Conservation (phyloP, 345 rosid species). For the Salix brachista region DNA sequence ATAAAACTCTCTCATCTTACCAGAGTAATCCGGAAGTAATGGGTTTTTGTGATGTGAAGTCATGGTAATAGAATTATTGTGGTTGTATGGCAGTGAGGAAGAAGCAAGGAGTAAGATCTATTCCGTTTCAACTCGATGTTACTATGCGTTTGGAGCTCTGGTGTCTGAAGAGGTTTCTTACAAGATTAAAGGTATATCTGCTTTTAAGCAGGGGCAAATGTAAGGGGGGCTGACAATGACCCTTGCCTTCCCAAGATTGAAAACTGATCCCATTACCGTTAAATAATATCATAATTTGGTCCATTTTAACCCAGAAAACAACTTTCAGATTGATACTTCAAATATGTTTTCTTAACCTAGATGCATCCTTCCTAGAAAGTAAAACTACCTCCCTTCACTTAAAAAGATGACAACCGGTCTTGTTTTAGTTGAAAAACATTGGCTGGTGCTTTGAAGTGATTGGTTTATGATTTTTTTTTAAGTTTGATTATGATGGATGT, state of each 20-base stretch:
- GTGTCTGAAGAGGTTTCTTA: conserved; percentile 62
- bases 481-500: background rate
- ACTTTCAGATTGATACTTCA: background rate
- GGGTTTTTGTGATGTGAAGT: background rate
- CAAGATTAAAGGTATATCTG: conserved; percentile 64
- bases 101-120: conserved; percentile 88
- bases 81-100: conserved; percentile 49
- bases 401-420: background rate
- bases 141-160: conserved; percentile 88
- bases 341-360: background rate
- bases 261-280: background rate
- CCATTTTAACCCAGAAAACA: background rate
- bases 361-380: background rate
- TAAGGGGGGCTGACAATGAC: background rate
- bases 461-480: background rate
- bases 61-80: background rate
- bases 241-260: background rate
- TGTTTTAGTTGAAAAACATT: background rate
- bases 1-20: background rate
- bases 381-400: background rate
- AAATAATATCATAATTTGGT: background rate
- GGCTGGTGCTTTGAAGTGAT: background rate
- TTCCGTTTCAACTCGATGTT: conserved; percentile 71
- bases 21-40: too few relatives aligned
- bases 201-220: background rate